Evolutionary conservation across 345 rosid species (phyloP).

Genomic region (Linum trigynum): DNA sequence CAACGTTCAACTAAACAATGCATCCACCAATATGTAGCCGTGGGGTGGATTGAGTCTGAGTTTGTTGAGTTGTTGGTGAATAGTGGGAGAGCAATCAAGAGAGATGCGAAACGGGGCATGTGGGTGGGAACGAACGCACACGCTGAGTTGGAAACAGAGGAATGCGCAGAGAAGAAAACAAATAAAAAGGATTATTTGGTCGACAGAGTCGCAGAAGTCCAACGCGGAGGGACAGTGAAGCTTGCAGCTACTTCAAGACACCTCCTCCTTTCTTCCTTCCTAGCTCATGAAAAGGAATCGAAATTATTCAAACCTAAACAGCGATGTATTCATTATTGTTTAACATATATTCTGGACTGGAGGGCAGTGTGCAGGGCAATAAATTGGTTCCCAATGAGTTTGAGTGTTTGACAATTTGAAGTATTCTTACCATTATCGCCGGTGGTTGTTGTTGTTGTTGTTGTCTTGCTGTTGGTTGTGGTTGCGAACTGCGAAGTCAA

Average conservation of each 20-base stretch:
- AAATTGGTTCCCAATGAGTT: slow-evolving; percentile 2
- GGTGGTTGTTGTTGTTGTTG: neutral
- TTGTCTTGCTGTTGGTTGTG: neutral
- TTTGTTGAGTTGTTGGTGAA: too few species aligned
- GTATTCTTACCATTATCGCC: slow-evolving; percentile 1
- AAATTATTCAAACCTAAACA: neutral
- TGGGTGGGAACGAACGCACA: neutral
- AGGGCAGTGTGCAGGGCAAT: neutral
- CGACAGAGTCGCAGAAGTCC: neutral
- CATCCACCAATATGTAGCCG: too few species aligned
- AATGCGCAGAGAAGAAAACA: neutral
- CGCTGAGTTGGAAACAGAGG: neutral
- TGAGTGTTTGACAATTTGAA: slow-evolving; percentile 7
- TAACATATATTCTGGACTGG: neutral
- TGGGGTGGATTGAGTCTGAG: too few species aligned
- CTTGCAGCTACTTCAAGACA: slow-evolving; percentile 9
- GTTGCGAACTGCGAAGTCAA: too few species aligned
- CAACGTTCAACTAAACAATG: too few species aligned
- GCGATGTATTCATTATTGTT: neutral
- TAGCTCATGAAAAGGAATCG: neutral
- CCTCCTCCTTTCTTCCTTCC: neutral
- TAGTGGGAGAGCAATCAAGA: too few species aligned
- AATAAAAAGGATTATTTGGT: neutral
- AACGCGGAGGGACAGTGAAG: neutral
- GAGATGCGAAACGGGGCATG: too few species aligned